Percentiles rank a stretch among this genome's conserved stretches.
Conservation (phyloP, 2,329 filamentous ascomycete genomes). For the Stachybotrys elegans region DNA sequence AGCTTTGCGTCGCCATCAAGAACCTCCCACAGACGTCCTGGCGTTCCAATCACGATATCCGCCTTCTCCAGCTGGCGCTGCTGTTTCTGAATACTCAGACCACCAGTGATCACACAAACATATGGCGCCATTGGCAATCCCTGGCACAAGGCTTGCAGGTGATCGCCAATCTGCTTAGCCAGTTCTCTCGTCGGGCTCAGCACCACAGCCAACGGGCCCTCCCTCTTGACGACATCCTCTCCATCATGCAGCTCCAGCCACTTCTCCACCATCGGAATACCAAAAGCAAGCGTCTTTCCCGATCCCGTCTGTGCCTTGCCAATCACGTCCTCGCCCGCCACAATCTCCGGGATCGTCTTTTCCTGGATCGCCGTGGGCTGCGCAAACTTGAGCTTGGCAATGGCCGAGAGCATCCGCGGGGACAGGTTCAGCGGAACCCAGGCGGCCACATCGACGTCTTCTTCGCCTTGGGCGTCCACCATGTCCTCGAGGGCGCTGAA, state of each 20-base stretch:
- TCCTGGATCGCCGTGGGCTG: slow-evolving; percentile 80
- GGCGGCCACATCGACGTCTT: slow-evolving; percentile 62
- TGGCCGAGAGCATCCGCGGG: slow-evolving; percentile 61
- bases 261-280: slow-evolving; percentile 83
- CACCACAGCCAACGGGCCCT: slow-evolving; percentile 67
- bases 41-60: slow-evolving; percentile 90
- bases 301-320: slow-evolving; percentile 96
- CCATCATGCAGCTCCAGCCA: slow-evolving; percentile 55
- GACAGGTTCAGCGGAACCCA: slow-evolving; percentile 77
- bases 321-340: slow-evolving; percentile 83
- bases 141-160: slow-evolving; percentile 70
- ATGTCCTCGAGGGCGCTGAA: slow-evolving; percentile 52
- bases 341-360: slow-evolving; percentile 73
- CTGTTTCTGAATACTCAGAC: slow-evolving; percentile 91
- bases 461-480: slow-evolving; percentile 47
- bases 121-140: slow-evolving; percentile 57
- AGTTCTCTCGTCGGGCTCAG: slow-evolving; percentile 90
- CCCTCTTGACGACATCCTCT: slow-evolving; percentile 21
- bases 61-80: slow-evolving; percentile 77
- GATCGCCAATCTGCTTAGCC: slow-evolving; percentile 83
- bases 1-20: slow-evolving; percentile 70
- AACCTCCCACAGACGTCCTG: slow-evolving; percentile 91
- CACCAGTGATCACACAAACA: slow-evolving; percentile 87
- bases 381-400: slow-evolving; percentile 75
- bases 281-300: slow-evolving; percentile 93